Percentiles rank a stretch among this genome's conserved stretches.
Conservation (phyloP, 306 rosid species). For the Inga leiocalycina region DNA sequence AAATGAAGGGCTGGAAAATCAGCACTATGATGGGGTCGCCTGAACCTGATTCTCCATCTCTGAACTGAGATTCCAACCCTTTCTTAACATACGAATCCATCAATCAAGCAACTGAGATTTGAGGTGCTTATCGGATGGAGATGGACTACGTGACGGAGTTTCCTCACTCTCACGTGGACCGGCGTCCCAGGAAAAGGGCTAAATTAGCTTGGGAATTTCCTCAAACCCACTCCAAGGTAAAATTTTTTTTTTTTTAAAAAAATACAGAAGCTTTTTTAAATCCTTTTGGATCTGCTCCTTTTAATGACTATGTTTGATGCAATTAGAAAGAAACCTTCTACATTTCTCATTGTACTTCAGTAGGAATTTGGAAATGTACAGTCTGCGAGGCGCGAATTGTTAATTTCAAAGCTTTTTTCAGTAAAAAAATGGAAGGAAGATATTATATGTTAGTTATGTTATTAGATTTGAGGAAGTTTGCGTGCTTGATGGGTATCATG, state of each 20-base stretch:
- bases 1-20: conserved; percentile 34
- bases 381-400: neutral
- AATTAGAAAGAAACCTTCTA: neutral
- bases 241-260: no score
- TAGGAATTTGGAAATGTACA: neutral
- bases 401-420: neutral
- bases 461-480: neutral
- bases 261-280: neutral
- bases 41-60: conserved; percentile 20
- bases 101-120: conserved; percentile 27
- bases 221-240: conserved; percentile 52
- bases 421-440: neutral
- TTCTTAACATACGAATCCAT: neutral
- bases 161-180: conserved; percentile 51
- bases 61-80: neutral
- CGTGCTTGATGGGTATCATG: neutral
- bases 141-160: conserved; percentile 50
- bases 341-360: neutral
- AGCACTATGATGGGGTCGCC: neutral
- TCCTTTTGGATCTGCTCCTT: conserved; percentile 13
- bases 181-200: conserved; percentile 58
- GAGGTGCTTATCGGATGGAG: conserved; percentile 39
- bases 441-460: no score
- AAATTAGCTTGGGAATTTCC: conserved; percentile 53
- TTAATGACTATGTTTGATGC: neutral